phyloP scores from a whole-genome alignment of 345 rosid genomes.

The Eucalyptus leucophloia region DNA sequence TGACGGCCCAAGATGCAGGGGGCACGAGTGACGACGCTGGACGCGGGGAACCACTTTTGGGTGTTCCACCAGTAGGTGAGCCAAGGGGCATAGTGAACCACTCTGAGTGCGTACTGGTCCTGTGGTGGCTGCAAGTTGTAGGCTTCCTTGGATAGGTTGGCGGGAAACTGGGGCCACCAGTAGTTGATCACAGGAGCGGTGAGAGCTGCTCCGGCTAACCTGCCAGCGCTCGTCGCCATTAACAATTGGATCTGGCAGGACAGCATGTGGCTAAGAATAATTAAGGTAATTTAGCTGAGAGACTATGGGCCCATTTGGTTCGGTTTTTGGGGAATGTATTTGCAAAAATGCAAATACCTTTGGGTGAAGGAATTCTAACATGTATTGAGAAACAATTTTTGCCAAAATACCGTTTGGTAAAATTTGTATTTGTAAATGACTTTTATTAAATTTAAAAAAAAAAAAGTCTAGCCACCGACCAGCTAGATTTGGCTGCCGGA shows the following conservation, averaged over 20 bases:
- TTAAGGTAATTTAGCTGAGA: not conserved
- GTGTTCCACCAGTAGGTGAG: constrained; percentile 55
- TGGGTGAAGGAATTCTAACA: too few species aligned
- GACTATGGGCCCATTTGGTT: not conserved
- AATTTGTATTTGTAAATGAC: too few species aligned
- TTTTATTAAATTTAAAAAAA: too few species aligned
- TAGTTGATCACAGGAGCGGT: not conserved
- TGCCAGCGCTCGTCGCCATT: not conserved
- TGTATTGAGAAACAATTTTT: rapidly evolving
- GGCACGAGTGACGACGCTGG: constrained; percentile 6
- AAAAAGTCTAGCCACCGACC: too few species aligned
- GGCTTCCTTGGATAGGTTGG: not conserved
- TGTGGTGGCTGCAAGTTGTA: not conserved
- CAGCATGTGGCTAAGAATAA: not conserved
- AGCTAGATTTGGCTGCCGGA: rapidly evolving
- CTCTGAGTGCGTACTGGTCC: constrained; percentile 42
- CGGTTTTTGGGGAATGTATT: too few species aligned
- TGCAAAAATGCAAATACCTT: too few species aligned
- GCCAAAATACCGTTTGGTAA: too few species aligned
- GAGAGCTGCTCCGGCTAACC: not conserved
- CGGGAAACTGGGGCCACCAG: not conserved
- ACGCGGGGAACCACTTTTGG: constrained; percentile 26
- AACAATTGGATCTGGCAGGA: not conserved
- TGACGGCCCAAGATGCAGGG: constrained; percentile 14
- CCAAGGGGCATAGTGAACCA: constrained; percentile 40